Evolutionary conservation across 2,329 filamentous ascomycete species (phyloP).

Genomic region (Xylaria sp.): DNA sequence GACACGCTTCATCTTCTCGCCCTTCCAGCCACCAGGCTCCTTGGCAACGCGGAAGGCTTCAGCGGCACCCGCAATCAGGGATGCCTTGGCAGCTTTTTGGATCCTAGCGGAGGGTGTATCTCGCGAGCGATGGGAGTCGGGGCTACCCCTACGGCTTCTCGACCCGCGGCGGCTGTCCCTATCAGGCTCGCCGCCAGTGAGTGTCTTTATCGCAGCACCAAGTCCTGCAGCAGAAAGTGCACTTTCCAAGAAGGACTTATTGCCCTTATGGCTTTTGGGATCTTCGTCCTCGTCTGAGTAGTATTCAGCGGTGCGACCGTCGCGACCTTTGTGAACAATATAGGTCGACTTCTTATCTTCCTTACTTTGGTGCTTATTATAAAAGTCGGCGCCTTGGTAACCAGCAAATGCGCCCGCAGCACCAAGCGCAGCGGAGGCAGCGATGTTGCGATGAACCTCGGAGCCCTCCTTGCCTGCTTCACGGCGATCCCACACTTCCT

Average conservation of each 20-base stretch:
- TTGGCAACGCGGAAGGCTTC: constrained; percentile 92
- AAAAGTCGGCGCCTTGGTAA: constrained; percentile 67
- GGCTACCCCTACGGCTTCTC: constrained; percentile 47
- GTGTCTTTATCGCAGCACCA: constrained; percentile 65
- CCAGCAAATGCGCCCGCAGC: constrained; percentile 68
- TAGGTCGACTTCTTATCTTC: constrained; percentile 61
- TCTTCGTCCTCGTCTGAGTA: constrained; percentile 64
- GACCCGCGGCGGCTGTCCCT: constrained; percentile 49
- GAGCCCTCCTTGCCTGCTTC: constrained; percentile 58
- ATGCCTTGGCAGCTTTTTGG: constrained; percentile 88
- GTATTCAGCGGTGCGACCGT: constrained; percentile 58
- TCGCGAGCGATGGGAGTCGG: constrained; percentile 56
- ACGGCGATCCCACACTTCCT: constrained; percentile 69
- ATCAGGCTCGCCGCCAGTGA: constrained; percentile 56
- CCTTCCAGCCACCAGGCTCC: constrained; percentile 86
- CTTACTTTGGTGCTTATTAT: constrained; percentile 63
- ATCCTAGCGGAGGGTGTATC: constrained; percentile 61
- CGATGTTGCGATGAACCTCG: constrained; percentile 61
- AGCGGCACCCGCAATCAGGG: constrained; percentile 84
- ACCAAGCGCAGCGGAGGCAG: constrained; percentile 65
- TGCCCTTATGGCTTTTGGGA: constrained; percentile 61
- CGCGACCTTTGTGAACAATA: constrained; percentile 58
- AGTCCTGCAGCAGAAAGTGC: constrained; percentile 66
- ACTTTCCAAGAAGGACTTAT: constrained; percentile 68
- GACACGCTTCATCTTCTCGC: constrained; percentile 89